Conservation (phyloP, 768 basidiomycete species). For the Termitomyces sp. region DNA sequence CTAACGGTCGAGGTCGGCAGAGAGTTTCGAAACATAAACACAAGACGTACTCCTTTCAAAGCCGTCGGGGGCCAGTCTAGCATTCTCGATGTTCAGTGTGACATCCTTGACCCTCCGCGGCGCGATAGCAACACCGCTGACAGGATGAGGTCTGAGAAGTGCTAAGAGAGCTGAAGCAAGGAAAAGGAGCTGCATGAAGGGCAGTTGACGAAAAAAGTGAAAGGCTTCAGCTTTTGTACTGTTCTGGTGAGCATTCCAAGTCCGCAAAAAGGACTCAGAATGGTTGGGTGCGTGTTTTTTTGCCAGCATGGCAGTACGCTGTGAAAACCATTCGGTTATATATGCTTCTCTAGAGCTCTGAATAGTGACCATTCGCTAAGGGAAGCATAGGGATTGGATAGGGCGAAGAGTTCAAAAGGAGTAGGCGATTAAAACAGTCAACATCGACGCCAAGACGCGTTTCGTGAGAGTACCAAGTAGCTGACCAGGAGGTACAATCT, state of each 20-base stretch:
- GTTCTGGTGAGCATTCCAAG: neutral
- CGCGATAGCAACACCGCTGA: neutral
- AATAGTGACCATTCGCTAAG: constrained; percentile 4
- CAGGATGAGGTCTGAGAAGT: constrained; percentile 6
- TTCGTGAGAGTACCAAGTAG: constrained; percentile 4
- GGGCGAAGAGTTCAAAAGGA: neutral
- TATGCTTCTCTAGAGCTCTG: neutral
- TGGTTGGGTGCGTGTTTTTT: neutral
- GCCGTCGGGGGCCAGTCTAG: constrained; percentile 16
- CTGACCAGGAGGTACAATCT: neutral
- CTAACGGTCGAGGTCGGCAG: neutral
- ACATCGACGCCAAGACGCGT: neutral
- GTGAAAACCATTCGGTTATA: neutral
- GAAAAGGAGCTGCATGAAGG: constrained; percentile 9
- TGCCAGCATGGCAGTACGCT: neutral
- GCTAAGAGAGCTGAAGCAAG: constrained; percentile 5
- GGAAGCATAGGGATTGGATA: constrained; percentile 6
- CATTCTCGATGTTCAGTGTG: constrained; percentile 16
- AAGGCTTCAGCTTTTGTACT: constrained; percentile 7
- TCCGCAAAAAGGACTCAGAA: constrained; percentile 9
- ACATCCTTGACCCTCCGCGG: constrained; percentile 1
- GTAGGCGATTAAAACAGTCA: neutral
- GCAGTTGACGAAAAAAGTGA: neutral
- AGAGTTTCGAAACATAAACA: neutral
- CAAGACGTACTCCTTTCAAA: constrained; percentile 14